Conservation (phyloP, 768 basidiomycete species). For the Boletus vermiculosoides region DNA sequence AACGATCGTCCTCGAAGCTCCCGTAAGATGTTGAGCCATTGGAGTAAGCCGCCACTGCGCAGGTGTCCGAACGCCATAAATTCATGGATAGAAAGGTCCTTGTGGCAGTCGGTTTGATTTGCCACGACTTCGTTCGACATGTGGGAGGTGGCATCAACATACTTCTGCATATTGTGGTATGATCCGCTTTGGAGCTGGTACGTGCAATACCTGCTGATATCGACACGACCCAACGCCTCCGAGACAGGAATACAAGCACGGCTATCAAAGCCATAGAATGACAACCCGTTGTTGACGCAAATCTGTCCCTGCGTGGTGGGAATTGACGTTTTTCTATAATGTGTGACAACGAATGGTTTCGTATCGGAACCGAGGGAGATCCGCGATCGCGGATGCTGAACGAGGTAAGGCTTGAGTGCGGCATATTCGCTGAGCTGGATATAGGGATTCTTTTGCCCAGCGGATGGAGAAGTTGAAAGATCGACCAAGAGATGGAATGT, state of each 20-base stretch:
- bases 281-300: conserved; percentile 36
- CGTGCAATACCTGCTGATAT: conserved; percentile 30
- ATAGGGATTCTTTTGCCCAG: too few species aligned
- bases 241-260: conserved; percentile 13
- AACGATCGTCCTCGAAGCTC: too few species aligned
- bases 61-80: too few species aligned
- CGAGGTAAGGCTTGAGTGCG: too few species aligned
- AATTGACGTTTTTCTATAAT: conserved; percentile 15
- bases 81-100: not conserved
- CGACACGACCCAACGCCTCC: conserved; percentile 8
- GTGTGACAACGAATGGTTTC: conserved; percentile 20
- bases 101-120: conserved; percentile 40
- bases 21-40: too few species aligned
- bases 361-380: conserved; percentile 13
- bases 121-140: conserved; percentile 45
- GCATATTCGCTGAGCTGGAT: too few species aligned
- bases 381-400: too few species aligned
- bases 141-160: conserved; percentile 35
- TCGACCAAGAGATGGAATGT: too few species aligned
- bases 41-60: too few species aligned
- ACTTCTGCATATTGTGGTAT: conserved; percentile 38
- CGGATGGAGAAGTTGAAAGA: too few species aligned
- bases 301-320: conserved; percentile 15
- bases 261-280: conserved; percentile 32
- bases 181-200: conserved; percentile 31